Conservation (phyloP, 2,329 filamentous ascomycete species). For the Paracamarosporium sp. region DNA sequence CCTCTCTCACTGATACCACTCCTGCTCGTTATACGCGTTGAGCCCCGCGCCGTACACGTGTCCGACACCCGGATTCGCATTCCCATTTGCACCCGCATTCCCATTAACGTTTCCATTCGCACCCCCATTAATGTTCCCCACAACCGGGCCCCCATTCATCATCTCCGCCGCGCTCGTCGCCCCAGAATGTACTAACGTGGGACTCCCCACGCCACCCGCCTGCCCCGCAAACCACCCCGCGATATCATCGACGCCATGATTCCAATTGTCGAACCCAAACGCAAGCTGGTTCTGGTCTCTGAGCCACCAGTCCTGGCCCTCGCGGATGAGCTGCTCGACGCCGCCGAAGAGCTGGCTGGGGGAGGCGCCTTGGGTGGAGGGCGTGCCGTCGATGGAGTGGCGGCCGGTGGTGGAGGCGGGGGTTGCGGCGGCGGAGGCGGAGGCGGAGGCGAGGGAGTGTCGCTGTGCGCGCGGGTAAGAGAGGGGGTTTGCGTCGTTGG, state of each 20-base stretch:
- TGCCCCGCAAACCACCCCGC: constrained; percentile 33
- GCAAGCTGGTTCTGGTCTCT: constrained; percentile 68
- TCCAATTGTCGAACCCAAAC: constrained; percentile 69
- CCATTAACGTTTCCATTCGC: constrained; percentile 6
- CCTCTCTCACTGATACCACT: constrained; percentile 28
- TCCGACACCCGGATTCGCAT: constrained; percentile 13
- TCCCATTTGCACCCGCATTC: constrained; percentile 9
- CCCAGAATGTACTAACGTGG: constrained; percentile 6
- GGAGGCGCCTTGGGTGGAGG: constrained; percentile 40
- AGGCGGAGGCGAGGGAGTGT: constrained; percentile 17
- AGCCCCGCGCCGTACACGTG: constrained; percentile 19
- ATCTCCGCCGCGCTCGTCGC: constrained; percentile 14
- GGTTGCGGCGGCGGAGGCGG: not conserved
- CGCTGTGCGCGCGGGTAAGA: constrained; percentile 41
- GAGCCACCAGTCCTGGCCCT: constrained; percentile 68
- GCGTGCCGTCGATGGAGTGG: constrained; percentile 34
- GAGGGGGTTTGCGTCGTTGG: constrained; percentile 36
- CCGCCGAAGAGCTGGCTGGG: constrained; percentile 64
- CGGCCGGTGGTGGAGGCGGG: constrained; percentile 28
- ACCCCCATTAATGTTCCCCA: constrained; percentile 16
- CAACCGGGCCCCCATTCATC: constrained; percentile 27
- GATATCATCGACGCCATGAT: constrained; percentile 39
- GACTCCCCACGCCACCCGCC: constrained; percentile 16
- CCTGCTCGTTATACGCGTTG: constrained; percentile 32
- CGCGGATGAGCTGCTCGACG: constrained; percentile 66